phyloP scores from a whole-genome alignment of 2,329 filamentous ascomycete species.

The Ceratocystis lukuohia region DNA sequence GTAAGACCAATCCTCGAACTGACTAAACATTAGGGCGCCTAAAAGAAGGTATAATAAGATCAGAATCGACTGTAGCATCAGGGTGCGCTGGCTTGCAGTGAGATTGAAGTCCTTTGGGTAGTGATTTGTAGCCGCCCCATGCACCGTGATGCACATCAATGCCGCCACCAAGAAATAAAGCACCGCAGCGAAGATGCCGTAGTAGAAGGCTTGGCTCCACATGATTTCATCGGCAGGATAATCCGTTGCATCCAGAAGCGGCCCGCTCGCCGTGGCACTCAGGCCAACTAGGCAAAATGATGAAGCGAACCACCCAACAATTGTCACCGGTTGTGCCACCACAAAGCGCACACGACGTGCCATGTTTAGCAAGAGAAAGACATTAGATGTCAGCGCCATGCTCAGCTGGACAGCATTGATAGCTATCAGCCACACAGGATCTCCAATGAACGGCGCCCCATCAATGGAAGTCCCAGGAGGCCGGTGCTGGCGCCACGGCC shows the following conservation, averaged over 20 bases:
- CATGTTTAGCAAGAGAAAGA: conserved; percentile 79
- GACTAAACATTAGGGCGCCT: conserved; percentile 62
- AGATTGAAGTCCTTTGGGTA: conserved; percentile 69
- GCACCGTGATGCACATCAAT: conserved; percentile 65
- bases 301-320: conserved; percentile 62
- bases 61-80: conserved; percentile 82
- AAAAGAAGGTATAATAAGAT: conserved; percentile 70
- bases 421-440: conserved; percentile 61
- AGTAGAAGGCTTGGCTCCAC: conserved; percentile 75
- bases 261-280: conserved; percentile 49
- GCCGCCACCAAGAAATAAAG: conserved; percentile 70
- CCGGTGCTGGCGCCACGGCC: conserved; percentile 56
- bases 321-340: conserved; percentile 70
- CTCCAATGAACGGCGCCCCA: conserved; percentile 36
- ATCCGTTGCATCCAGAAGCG: conserved; percentile 28
- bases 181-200: conserved; percentile 64
- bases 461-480: conserved; percentile 35
- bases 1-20: conserved; percentile 60
- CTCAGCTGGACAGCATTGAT: conserved; percentile 67
- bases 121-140: conserved; percentile 54
- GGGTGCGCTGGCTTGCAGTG: conserved; percentile 66
- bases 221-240: conserved; percentile 39
- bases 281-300: conserved; percentile 54
- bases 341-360: conserved; percentile 65
- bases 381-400: conserved; percentile 64